Percentiles rank a stretch among this genome's conserved stretches.
Conservation (phyloP, 805 yeast genomes). For the Maudiozyma turicensis region DNA sequence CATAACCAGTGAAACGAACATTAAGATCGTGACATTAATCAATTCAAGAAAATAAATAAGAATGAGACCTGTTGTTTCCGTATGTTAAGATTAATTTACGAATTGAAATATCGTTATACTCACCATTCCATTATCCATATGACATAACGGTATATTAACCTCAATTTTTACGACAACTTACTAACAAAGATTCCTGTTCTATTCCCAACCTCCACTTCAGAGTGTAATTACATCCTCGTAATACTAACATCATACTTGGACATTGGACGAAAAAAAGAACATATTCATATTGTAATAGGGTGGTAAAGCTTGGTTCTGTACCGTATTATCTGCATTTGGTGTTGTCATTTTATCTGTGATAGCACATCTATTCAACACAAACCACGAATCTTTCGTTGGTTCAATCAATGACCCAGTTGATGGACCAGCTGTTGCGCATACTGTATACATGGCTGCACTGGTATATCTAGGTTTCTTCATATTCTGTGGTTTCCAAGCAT, state of each 20-base stretch:
- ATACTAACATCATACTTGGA: background rate
- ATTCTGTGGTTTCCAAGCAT: constrained; percentile 84
- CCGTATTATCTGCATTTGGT: constrained; percentile 86
- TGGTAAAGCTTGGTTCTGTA: constrained; percentile 91
- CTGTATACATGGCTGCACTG: constrained; percentile 81
- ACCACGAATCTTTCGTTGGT: constrained; percentile 89
- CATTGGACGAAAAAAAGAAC: no score
- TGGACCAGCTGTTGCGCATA: constrained; percentile 87
- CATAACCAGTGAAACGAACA: no score
- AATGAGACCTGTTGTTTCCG: constrained; percentile 43
- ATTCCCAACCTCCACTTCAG: no score
- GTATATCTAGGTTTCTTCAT: constrained; percentile 72
- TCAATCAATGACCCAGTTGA: constrained; percentile 84
- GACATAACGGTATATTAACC: no score
- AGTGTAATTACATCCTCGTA: no score
- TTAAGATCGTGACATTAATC: no score
- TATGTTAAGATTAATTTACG: constrained; percentile 20
- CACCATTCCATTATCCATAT: no score
- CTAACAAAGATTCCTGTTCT: no score
- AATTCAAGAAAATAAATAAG: background rate
- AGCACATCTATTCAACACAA: constrained; percentile 69
- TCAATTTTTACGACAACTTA: background rate
- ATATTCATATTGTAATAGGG: constrained; percentile 34
- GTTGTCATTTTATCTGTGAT: constrained; percentile 76
- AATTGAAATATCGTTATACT: no score